phyloP scores from a whole-genome alignment of 306 rosid genomes.

The Cucumis cinereus region DNA sequence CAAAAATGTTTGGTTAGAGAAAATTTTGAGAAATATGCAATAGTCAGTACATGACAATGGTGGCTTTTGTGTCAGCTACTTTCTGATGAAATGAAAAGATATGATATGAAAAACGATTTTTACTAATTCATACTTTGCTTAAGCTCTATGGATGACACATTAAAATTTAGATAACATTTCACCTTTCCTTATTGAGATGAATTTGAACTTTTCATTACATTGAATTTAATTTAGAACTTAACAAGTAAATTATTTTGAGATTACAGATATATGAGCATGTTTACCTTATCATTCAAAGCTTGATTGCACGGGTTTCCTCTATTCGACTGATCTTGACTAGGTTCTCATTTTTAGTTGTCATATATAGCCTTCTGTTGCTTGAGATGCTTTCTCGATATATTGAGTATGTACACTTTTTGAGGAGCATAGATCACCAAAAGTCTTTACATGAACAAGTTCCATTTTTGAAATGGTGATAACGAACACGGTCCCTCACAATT shows the following conservation, averaged over 20 bases:
- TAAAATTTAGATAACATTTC: neutral
- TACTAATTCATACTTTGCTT: neutral
- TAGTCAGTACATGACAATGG: neutral
- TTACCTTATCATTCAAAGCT: neutral
- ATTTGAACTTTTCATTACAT: neutral
- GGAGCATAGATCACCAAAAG: constrained; percentile 34
- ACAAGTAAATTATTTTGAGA: neutral
- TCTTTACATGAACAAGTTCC: constrained; percentile 50
- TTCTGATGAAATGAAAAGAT: neutral
- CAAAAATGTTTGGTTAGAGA: neutral
- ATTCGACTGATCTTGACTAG: neutral
- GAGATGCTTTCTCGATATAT: neutral
- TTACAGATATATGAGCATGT: neutral
- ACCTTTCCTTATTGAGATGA: neutral
- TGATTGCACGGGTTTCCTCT: neutral
- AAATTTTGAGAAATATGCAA: neutral
- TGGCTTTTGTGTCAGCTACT: neutral
- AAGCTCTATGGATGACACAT: neutral
- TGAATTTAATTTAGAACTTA: neutral
- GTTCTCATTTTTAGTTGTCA: neutral
- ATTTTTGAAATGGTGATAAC: constrained; percentile 43
- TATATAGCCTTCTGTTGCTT: neutral
- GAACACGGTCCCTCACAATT: constrained; percentile 41
- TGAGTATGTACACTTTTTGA: neutral
- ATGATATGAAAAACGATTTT: neutral